Conservation (phyloP, 805 yeast species). For the Candida loeiensis region DNA sequence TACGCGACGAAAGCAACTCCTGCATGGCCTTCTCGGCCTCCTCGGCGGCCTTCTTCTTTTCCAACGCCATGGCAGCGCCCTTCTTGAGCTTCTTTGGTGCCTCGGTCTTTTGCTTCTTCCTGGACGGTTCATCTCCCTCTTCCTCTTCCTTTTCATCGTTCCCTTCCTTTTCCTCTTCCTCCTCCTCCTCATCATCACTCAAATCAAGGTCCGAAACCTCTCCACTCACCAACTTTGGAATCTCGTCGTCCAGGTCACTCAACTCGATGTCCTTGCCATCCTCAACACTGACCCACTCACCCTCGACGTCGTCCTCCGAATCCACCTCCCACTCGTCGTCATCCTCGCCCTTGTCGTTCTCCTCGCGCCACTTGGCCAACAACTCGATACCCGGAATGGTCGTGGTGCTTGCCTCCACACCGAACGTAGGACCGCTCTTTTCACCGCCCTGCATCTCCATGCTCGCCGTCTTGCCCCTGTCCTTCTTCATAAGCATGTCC, state of each 20-base stretch:
- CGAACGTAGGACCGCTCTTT: conserved; percentile 58
- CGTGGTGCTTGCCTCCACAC: conserved; percentile 64
- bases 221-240: conserved; percentile 6
- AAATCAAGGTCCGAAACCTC: conserved; percentile 5
- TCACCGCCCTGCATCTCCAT: conserved; percentile 66
- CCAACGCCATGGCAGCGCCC: conserved; percentile 15
- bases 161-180: conserved; percentile 29
- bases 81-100: conserved; percentile 25
- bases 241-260: conserved; percentile 45
- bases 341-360: conserved; percentile 46
- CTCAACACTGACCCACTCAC: conserved; percentile 89
- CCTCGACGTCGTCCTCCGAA: conserved; percentile 54
- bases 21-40: conserved; percentile 36
- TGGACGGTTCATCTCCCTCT: conserved; percentile 18
- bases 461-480: conserved; percentile 89
- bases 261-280: conserved; percentile 73
- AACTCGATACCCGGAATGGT: conserved; percentile 90
- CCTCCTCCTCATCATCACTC: conserved; percentile 16
- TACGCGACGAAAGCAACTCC: conserved; percentile 65
- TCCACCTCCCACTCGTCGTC: conserved; percentile 57
- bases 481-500: conserved; percentile 85
- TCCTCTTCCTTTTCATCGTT: conserved; percentile 22
- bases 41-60: conserved; percentile 21
- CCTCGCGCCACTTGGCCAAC: conserved; percentile 78
- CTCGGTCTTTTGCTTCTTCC: conserved; percentile 12